Evolutionary conservation across 2,329 filamentous ascomycete genomes (phyloP), one percentile per base, ranked within the genome.

Genomic region (Sporothrix globosa): DNA sequence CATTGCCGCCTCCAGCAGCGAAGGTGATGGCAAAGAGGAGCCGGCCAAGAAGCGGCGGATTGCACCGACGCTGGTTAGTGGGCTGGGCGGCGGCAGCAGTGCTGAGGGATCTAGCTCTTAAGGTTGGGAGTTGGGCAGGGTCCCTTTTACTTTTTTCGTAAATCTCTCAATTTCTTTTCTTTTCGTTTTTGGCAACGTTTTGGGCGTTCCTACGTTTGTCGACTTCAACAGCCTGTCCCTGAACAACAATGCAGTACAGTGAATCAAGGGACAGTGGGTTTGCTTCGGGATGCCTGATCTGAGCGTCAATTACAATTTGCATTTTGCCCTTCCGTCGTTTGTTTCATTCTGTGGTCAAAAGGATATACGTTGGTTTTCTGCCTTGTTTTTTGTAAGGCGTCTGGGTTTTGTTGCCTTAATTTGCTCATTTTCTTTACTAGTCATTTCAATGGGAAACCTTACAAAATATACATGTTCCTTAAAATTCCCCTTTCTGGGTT

Each of bases 31-130:
- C 69, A 80, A 78, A 21, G 70, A 70, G 19, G 82, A 87, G 75
- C 71, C 72, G 58, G 83, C 87, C 5, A 93, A 92, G 81, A 90
- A 88, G 80, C 85, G 90, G 75, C 84, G 90, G 65, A 88, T 93
- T 75, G 90, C 90, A 4, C 91, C 90, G 4, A 92, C 89, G 0
- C 83, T 84, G 1, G 83, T 92, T 13, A 78, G 76, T 48, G 77
- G 68, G 24, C 68, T 65, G 1, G 52, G 54, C 2, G 60, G 67
- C 17, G 61, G 46, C 3, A 65, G 61, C 27, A 66, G 63, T 13
- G 27, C 46, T 3, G 63, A 54, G 27, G 24, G 46, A 2, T 30
- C 27, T 3, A 67, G 48, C 50, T 54, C 48, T 0, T 53, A 46
- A 44, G 17, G 21, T 30, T 13, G 27, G 7, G 6, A 24, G 17